Conservation (phyloP, 352 stramenopile genomes). For the Albugo candida region DNA sequence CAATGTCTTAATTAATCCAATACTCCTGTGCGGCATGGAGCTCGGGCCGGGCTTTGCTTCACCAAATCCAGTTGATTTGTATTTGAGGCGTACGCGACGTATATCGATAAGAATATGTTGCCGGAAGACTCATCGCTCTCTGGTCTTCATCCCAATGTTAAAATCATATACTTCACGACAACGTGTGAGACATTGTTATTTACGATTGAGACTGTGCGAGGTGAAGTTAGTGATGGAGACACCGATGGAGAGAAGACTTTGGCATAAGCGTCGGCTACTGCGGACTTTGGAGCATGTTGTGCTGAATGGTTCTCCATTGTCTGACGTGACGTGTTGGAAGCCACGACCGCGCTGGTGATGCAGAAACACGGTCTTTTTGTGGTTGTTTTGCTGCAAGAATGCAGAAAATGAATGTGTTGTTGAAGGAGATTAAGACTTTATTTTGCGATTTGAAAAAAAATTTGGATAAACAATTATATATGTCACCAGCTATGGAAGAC, state of each 20-base stretch:
- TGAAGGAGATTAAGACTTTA: conserved; percentile 82
- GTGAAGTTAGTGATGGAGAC: conserved; percentile 26
- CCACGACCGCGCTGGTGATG: conserved; percentile 70
- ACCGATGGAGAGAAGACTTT: conserved; percentile 49
- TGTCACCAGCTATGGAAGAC: conserved; percentile 89
- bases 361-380: conserved; percentile 85
- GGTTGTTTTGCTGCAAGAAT: conserved; percentile 89
- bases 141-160: conserved; percentile 86
- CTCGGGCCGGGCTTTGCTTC: conserved; percentile 88
- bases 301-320: conserved; percentile 87
- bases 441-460: conserved; percentile 90
- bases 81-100: conserved; percentile 74
- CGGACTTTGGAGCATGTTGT: conserved; percentile 78
- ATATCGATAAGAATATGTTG: conserved; percentile 89
- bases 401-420: conserved; percentile 86
- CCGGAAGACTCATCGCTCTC: conserved; percentile 83
- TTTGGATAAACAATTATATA: conserved; percentile 90
- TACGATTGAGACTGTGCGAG: conserved; percentile 80
- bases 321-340: conserved; percentile 73
- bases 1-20: conserved; percentile 72
- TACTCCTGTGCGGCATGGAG: conserved; percentile 79
- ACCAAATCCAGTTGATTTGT: conserved; percentile 58
- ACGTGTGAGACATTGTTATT: conserved; percentile 84
- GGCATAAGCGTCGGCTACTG: conserved; percentile 69
- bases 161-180: conserved; percentile 90